Evolutionary conservation across 352 stramenopile species (phyloP).

Genomic region (Halophytophthora polymorphica): DNA sequence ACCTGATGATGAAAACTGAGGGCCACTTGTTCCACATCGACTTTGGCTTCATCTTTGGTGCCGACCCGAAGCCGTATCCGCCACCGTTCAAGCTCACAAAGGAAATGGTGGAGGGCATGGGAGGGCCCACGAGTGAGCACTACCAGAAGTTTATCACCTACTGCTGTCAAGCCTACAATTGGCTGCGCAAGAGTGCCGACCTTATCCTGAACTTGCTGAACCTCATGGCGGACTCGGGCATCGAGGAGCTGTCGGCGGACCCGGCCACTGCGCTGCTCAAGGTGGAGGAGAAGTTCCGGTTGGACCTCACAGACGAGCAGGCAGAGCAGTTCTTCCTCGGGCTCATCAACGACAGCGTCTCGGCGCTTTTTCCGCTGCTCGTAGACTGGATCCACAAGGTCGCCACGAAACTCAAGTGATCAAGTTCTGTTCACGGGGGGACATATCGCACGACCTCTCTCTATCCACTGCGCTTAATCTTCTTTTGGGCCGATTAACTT

Average conservation of each 20-base stretch:
- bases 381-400: slow-evolving; percentile 89
- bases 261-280: slow-evolving; percentile 82
- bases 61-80: slow-evolving; percentile 98
- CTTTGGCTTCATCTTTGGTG: slow-evolving; percentile 99
- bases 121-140: slow-evolving; percentile 88
- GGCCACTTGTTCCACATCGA: slow-evolving; percentile 99
- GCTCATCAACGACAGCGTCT: slow-evolving; percentile 95
- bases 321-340: slow-evolving; percentile 96
- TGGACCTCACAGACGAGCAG: slow-evolving; percentile 97
- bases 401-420: slow-evolving; percentile 63
- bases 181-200: slow-evolving; percentile 96
- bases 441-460: slow-evolving; percentile 7
- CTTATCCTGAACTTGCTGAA: slow-evolving; percentile 98
- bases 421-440: not conserved
- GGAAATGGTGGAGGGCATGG: slow-evolving; percentile 97
- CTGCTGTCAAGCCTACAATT: slow-evolving; percentile 92
- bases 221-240: slow-evolving; percentile 98
- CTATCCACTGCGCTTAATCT: slow-evolving; percentile 5
- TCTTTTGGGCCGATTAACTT: slow-evolving; percentile 6
- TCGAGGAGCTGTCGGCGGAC: slow-evolving; percentile 90
- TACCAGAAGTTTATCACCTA: slow-evolving; percentile 93
- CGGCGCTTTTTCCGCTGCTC: slow-evolving; percentile 87
- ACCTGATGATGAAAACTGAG: slow-evolving; percentile 97
- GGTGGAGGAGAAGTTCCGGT: slow-evolving; percentile 95
- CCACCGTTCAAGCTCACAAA: slow-evolving; percentile 98